A percentile compares a stretch with the other conserved stretches of the same genome.
These are phyloP conservation scores for Hermanozyma aechmeae DNA, from an alignment of 805 yeast genomes.

Conservation along the genomic window DNA sequence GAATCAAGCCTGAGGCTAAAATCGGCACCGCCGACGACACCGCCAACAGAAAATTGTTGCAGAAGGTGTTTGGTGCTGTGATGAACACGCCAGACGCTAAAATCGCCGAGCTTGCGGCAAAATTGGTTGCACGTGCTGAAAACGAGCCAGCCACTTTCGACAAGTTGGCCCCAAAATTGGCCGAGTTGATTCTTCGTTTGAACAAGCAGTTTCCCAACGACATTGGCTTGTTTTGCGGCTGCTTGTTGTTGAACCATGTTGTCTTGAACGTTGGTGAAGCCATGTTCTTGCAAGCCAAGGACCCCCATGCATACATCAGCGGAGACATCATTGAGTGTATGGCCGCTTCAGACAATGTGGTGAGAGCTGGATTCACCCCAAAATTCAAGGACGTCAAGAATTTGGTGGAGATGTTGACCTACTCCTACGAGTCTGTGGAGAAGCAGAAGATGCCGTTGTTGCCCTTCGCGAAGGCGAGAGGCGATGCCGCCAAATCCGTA, in stretches of 20 bases:
- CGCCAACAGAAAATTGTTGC: slow-evolving; percentile 56
- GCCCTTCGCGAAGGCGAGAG: slow-evolving; percentile 48
- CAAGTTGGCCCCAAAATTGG: slow-evolving; percentile 38
- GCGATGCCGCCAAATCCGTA: slow-evolving; percentile 50
- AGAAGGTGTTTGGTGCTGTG: slow-evolving; percentile 66
- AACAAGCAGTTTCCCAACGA: slow-evolving; percentile 88
- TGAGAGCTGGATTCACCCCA: slow-evolving; percentile 99
- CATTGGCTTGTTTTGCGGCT: slow-evolving; percentile 93
- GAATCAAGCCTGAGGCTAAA: slow-evolving; percentile 35
- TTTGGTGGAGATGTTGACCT: slow-evolving; percentile 85
- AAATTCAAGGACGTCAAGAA: slow-evolving; percentile 92
- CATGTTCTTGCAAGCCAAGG: slow-evolving; percentile 91
- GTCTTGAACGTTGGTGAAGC: slow-evolving; percentile 83
- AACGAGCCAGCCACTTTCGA: slow-evolving; percentile 50
- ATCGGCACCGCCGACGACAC: slow-evolving; percentile 45
- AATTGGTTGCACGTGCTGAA: slow-evolving; percentile 57
- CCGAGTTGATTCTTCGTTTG: slow-evolving; percentile 67
- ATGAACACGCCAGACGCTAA: slow-evolving; percentile 71
- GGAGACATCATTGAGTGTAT: slow-evolving; percentile 99
- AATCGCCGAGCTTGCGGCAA: slow-evolving; percentile 49
- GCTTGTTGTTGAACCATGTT: slow-evolving; percentile 85
- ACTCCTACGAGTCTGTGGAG: slow-evolving; percentile 78
- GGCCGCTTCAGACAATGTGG: slow-evolving; percentile 99
- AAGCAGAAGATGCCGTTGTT: slow-evolving; percentile 83
- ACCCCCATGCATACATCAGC: slow-evolving; percentile 94